phyloP scores from a whole-genome alignment of 305 asterid species.

The Fraxinus baroniana region DNA sequence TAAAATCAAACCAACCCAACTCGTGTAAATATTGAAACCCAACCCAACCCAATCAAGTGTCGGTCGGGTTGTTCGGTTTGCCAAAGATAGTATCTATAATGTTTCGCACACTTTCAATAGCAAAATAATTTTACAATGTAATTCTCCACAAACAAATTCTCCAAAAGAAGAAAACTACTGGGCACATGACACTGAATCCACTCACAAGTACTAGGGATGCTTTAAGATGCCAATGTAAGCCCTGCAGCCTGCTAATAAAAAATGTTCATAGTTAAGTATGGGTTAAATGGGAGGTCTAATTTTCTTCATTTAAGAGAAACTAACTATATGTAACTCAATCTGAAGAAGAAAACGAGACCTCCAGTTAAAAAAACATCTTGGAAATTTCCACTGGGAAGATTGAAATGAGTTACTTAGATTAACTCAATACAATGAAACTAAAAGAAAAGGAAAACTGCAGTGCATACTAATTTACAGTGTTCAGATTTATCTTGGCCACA shows the following conservation, averaged over 20 bases:
- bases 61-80: too few relatives aligned
- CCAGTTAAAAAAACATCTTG: background rate
- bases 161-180: too few relatives aligned
- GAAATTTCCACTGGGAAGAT: background rate
- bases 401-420: background rate
- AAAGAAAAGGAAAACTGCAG: background rate
- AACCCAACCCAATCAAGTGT: too few relatives aligned
- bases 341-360: background rate
- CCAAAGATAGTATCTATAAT: background rate
- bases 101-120: background rate
- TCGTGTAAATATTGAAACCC: too few relatives aligned
- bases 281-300: background rate
- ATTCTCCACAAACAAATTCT: too few relatives aligned
- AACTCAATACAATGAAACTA: background rate
- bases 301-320: background rate
- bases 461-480: background rate
- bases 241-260: background rate
- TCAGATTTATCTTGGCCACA: background rate
- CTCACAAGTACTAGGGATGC: background rate
- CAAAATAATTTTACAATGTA: constrained; percentile 14
- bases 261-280: background rate
- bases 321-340: background rate
- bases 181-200: too few relatives aligned
- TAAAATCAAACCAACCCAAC: too few relatives aligned
- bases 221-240: background rate